phyloP scores from a whole-genome alignment of 2,329 filamentous ascomycete species.

The Colletotrichum sp. region DNA sequence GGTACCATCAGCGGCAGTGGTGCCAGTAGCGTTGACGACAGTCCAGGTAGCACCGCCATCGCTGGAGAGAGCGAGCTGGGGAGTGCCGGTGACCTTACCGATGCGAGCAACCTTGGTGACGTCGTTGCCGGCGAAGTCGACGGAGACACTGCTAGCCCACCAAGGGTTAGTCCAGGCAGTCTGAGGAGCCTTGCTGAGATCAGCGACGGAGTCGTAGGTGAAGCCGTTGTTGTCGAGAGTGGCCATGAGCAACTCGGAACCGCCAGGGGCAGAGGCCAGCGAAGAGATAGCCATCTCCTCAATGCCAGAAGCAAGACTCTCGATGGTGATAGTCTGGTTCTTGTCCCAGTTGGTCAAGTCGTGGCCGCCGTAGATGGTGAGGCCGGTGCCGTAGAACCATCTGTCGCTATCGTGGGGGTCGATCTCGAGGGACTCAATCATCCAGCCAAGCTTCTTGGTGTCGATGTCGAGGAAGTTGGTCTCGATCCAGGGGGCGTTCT shows the following conservation, averaged over 20 bases:
- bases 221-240: slow-evolving; percentile 59
- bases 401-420: slow-evolving; percentile 64
- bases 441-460: slow-evolving; percentile 61
- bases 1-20: slow-evolving; percentile 44
- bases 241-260: slow-evolving; percentile 55
- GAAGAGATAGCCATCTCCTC: slow-evolving; percentile 58
- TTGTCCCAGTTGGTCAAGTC: slow-evolving; percentile 62
- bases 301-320: slow-evolving; percentile 58
- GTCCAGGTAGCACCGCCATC: slow-evolving; percentile 58
- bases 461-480: slow-evolving; percentile 51
- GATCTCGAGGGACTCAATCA: slow-evolving; percentile 64
- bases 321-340: slow-evolving; percentile 50
- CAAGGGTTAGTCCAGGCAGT: slow-evolving; percentile 51
- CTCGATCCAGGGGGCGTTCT: slow-evolving; percentile 57
- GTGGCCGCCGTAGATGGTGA: slow-evolving; percentile 58
- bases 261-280: slow-evolving; percentile 52
- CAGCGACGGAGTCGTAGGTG: slow-evolving; percentile 42
- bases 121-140: slow-evolving; percentile 55
- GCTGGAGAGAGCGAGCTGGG: slow-evolving; percentile 51
- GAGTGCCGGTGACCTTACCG: slow-evolving; percentile 47
- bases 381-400: slow-evolving; percentile 65
- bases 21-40: slow-evolving; percentile 50
- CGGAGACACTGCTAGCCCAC: slow-evolving; percentile 48
- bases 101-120: slow-evolving; percentile 52
- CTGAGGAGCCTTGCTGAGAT: slow-evolving; percentile 46